Percentiles rank a stretch among this genome's conserved stretches.
Conservation (phyloP, 2,329 filamentous ascomycete genomes). For the Fusarium tricinctum region DNA sequence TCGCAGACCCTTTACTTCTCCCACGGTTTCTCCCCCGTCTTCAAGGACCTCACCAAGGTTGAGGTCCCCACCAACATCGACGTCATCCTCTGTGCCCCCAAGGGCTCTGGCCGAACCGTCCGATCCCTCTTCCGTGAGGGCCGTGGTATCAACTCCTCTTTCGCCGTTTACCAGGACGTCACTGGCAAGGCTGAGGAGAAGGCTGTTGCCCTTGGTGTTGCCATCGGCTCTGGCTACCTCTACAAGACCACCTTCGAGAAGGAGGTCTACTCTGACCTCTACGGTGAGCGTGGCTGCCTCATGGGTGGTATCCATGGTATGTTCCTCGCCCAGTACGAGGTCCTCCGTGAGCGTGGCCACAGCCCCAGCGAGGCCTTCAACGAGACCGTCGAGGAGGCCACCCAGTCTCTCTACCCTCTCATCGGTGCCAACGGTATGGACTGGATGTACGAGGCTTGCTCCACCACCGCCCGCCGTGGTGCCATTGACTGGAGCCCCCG, state of each 20-base stretch:
- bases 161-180: constrained; percentile 98
- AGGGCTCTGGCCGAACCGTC: constrained; percentile 98
- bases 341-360: constrained; percentile 98
- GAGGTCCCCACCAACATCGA: constrained; percentile 96
- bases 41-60: constrained; percentile 99
- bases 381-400: constrained; percentile 99
- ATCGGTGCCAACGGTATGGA: constrained; percentile 99
- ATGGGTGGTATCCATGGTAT: constrained; percentile 99
- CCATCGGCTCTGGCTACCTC: constrained; percentile 97
- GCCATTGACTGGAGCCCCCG: constrained; percentile 98
- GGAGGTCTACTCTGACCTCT: constrained; percentile 99
- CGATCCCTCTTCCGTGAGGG: constrained; percentile 99
- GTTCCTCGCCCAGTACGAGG: constrained; percentile 99
- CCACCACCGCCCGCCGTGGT: constrained; percentile 96
- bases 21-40: constrained; percentile 99
- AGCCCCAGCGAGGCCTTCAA: constrained; percentile 99
- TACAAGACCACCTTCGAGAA: constrained; percentile 99
- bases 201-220: constrained; percentile 95
- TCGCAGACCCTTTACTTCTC: constrained; percentile 98
- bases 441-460: constrained; percentile 99
- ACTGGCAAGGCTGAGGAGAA: constrained; percentile 98
- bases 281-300: constrained; percentile 99
- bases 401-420: constrained; percentile 96
- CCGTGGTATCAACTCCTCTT: constrained; percentile 99
- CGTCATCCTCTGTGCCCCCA: constrained; percentile 99